Percentiles rank a stretch among this genome's conserved stretches.
Evolutionary conservation across 495 filamentous ascomycete species (phyloP).

Genomic region (Cladorrhinum samala): DNA sequence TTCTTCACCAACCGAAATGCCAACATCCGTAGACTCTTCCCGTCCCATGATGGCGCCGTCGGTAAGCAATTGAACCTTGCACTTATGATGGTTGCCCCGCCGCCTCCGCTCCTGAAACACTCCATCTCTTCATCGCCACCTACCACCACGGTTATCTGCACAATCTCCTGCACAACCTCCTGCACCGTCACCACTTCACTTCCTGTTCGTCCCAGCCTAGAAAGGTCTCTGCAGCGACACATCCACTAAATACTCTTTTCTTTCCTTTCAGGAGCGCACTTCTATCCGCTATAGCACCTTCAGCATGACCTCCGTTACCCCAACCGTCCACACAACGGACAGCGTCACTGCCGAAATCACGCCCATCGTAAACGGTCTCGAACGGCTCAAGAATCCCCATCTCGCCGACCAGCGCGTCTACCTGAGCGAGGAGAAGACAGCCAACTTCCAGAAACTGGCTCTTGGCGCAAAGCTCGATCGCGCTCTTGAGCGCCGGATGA

Average conservation of each 20-base stretch:
- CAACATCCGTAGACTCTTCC: slow-evolving; percentile 63
- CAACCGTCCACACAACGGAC: slow-evolving; percentile 51
- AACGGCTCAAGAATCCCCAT: slow-evolving; percentile 87
- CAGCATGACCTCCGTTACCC: slow-evolving; percentile 64
- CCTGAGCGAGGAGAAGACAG: slow-evolving; percentile 73
- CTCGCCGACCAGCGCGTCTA: slow-evolving; percentile 79
- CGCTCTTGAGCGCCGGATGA: slow-evolving; percentile 84
- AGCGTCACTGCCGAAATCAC: slow-evolving; percentile 68
- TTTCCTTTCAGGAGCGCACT: slow-evolving; percentile 46
- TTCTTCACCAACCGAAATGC: slow-evolving; percentile 41
- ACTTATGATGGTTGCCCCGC: background rate
- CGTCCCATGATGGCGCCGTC: slow-evolving; percentile 72
- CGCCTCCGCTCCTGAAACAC: background rate
- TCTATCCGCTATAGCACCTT: slow-evolving; percentile 79
- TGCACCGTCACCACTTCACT: background rate
- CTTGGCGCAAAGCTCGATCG: slow-evolving; percentile 91
- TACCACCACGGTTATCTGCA: no score
- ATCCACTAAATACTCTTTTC: slow-evolving; percentile 6
- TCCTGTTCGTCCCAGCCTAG: background rate
- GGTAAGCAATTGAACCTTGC: slow-evolving; percentile 34
- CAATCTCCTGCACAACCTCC: background rate
- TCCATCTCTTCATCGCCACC: no score
- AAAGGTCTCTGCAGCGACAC: background rate
- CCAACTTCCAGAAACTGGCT: slow-evolving; percentile 81
- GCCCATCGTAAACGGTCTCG: slow-evolving; percentile 72